A percentile compares a stretch with the other conserved stretches of the same genome.
Conservation (phyloP, 352 stramenopile genomes). For the Phytophthora cryptogea region DNA sequence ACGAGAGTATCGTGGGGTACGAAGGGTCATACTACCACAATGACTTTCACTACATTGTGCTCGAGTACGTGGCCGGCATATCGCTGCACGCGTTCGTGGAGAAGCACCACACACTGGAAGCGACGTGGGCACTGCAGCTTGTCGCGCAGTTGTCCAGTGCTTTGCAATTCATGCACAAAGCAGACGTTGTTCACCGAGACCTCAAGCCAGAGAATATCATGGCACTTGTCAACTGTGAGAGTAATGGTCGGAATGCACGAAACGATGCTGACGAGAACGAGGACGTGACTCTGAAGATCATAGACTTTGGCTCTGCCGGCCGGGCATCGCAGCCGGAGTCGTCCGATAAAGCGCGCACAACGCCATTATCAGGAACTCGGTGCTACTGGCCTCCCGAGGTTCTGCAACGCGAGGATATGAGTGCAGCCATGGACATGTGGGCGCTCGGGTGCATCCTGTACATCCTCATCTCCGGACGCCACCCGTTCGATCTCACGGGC, state of each 20-base stretch:
- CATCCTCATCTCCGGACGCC: conserved; percentile 83
- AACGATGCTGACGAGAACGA: conserved; percentile 22
- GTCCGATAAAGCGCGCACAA: conserved; percentile 20
- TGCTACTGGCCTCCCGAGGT: conserved; percentile 89
- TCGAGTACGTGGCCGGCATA: conserved; percentile 71
- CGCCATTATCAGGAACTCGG: conserved; percentile 71
- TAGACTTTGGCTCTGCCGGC: conserved; percentile 88
- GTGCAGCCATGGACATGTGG: conserved; percentile 88
- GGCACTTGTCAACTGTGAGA: conserved; percentile 30
- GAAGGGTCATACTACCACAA: conserved; percentile 71
- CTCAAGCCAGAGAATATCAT: conserved; percentile 92
- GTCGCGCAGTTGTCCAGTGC: conserved; percentile 67
- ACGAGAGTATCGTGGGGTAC: conserved; percentile 67
- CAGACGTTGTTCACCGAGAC: conserved; percentile 82
- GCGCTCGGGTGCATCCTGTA: conserved; percentile 87
- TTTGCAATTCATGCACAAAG: conserved; percentile 67
- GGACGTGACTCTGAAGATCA: conserved; percentile 75
- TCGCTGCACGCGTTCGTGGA: conserved; percentile 77
- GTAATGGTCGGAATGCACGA: conserved; percentile 2
- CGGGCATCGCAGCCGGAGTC: conserved; percentile 20
- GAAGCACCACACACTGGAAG: conserved; percentile 48
- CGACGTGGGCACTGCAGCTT: conserved; percentile 52
- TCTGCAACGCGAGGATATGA: conserved; percentile 56
- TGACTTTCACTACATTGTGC: conserved; percentile 84
- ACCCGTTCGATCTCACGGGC: conserved; percentile 88